phyloP scores from a whole-genome alignment of 495 filamentous ascomycete genomes.

The Trichocladium uniseriatum region DNA sequence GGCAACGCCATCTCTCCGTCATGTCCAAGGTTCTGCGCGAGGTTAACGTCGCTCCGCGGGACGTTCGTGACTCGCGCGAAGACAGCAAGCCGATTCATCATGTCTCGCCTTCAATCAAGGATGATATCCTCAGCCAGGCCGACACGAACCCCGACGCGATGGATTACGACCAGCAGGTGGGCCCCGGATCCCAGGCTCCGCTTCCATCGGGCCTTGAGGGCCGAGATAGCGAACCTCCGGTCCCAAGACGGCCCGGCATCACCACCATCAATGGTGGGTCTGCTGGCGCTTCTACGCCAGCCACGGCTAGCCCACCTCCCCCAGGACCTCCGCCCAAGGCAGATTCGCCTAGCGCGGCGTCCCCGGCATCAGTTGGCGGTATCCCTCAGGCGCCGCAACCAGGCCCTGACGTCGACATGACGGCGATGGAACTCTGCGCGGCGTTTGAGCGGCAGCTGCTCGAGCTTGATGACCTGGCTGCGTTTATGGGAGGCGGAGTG shows the following conservation, averaged over 20 bases:
- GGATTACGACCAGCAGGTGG: constrained; percentile 35
- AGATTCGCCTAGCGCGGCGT: constrained; percentile 32
- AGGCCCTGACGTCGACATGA: constrained; percentile 36
- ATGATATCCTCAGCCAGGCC: constrained; percentile 35
- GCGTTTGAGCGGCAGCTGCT: constrained; percentile 43
- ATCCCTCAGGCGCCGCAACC: constrained; percentile 1
- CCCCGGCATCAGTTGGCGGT: constrained; percentile 21
- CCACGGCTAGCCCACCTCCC: constrained; percentile 35
- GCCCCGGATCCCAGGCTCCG: constrained; percentile 20
- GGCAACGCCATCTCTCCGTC: constrained; percentile 41
- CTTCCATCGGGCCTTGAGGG: constrained; percentile 15
- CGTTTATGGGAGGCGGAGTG: constrained; percentile 45
- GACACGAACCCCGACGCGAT: constrained; percentile 38
- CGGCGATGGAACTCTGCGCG: constrained; percentile 37
- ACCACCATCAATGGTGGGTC: constrained; percentile 44
- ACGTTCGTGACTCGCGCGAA: constrained; percentile 17
- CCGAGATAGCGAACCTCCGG: constrained; percentile 37
- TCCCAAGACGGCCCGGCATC: constrained; percentile 36
- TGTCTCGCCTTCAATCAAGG: constrained; percentile 34
- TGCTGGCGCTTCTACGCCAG: constrained; percentile 32
- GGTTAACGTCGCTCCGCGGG: constrained; percentile 23
- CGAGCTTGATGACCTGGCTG: constrained; percentile 42
- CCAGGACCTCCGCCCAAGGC: constrained; percentile 22
- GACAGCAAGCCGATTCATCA: constrained; percentile 20
- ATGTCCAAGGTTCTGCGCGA: constrained; percentile 42